Conservation (phyloP, 2,329 filamentous ascomycete species). For the Penicillium sp. region DNA sequence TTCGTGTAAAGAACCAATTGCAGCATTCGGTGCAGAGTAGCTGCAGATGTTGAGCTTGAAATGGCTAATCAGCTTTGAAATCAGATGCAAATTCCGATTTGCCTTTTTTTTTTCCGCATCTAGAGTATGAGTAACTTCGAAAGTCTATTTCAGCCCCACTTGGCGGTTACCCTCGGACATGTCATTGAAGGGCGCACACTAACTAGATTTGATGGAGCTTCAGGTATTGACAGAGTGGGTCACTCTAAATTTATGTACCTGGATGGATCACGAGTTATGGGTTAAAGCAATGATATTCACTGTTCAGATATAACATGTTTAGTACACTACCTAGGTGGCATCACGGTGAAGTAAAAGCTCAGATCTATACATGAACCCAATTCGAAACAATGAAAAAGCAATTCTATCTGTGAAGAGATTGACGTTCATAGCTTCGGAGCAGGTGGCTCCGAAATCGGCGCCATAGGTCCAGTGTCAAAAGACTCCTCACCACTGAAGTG, state of each 20-base stretch:
- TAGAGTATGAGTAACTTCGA: background rate
- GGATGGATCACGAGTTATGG: no score
- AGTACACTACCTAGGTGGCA: no score
- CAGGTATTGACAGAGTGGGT: no score
- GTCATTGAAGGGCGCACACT: background rate
- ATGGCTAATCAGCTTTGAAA: background rate
- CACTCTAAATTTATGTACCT: no score
- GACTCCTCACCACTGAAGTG: slow-evolving; percentile 50
- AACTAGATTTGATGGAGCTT: background rate
- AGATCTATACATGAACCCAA: background rate
- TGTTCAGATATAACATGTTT: no score
- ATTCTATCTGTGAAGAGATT: background rate
- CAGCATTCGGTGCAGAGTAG: background rate
- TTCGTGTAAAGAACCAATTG: background rate
- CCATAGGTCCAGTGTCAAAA: slow-evolving; percentile 42
- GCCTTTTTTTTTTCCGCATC: background rate
- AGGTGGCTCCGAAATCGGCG: slow-evolving; percentile 19
- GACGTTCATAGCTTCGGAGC: slow-evolving; percentile 24
- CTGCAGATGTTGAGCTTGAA: background rate
- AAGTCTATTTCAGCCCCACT: background rate
- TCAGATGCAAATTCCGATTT: background rate
- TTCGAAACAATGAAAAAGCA: background rate
- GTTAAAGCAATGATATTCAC: no score
- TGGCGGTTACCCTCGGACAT: slow-evolving; percentile 9
- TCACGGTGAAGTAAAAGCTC: no score